Percentiles rank a stretch among this genome's conserved stretches.
Conservation (phyloP, 306 rosid genomes). For the Medicago ruthenica region DNA sequence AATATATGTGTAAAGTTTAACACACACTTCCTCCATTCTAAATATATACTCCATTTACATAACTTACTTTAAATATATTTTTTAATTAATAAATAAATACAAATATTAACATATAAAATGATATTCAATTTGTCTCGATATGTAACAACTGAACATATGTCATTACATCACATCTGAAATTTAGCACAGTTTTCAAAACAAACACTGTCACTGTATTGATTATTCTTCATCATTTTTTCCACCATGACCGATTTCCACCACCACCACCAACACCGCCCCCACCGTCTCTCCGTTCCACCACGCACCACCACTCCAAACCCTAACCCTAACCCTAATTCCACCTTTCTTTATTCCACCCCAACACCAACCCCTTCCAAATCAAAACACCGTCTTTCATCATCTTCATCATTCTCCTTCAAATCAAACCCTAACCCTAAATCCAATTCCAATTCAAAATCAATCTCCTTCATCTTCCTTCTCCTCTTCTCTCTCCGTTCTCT, state of each 20-base stretch:
- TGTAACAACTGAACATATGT: too few relatives aligned
- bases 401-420: conserved; percentile 49
- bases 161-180: neutral
- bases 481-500: conserved; percentile 79
- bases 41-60: too few relatives aligned
- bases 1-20: too few relatives aligned
- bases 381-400: conserved; percentile 51
- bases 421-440: conserved; percentile 50
- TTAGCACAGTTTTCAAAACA: neutral
- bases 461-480: conserved; percentile 70
- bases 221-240: neutral
- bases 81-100: too few relatives aligned
- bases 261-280: conserved; percentile 80
- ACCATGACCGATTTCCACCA: conserved; percentile 66
- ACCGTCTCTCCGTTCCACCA: conserved; percentile 72
- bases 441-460: conserved; percentile 56
- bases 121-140: too few relatives aligned
- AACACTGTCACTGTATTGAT: neutral
- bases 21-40: too few relatives aligned
- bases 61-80: too few relatives aligned
- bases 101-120: too few relatives aligned
- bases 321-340: neutral
- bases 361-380: conserved; percentile 71
- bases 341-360: conserved; percentile 53
- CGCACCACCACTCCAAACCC: conserved; percentile 53